Evolutionary conservation across 225 moss, liverwort and hornwort genomes (phyloP), one percentile per base, ranked within the genome.

Genomic region (Antitrichia curtipendula): DNA sequence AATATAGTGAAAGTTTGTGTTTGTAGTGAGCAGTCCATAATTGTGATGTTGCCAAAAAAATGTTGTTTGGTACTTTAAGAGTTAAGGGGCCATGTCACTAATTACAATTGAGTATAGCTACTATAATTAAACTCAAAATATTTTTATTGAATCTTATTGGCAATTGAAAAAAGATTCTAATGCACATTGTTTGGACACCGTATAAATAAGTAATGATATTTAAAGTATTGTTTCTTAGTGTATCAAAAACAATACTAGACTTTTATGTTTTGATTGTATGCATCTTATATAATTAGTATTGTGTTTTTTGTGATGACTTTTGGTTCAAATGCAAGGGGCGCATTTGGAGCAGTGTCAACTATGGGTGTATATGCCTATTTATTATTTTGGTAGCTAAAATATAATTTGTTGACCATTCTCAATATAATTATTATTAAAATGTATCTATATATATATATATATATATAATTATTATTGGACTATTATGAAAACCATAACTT

Each of bases 101-200:
- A n/a, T n/a, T n/a, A 20, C 2, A 49, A 71, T 2, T 28, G 6
- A 71, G 3, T 2, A 43, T 71, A 9, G 9, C 12, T 75, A 5
- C 1, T 50, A 20, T 19, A 8, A 75, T 32, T 50, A 21, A 32
- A 21, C 0, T 7, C 20, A 50, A 49, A 32, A 50, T 21, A 13
- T 16, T 18, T 32, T 49, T 32, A 49, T 32, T 49, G 21, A 20
- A 74, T 32, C 49, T 20, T 21, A 32, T 12, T 74, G 8, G 12
- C 12, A 50, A 7, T 3, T 32, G 3, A 50, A 74, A 50, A 5
- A 50, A 4, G 20, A 50, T 20, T 74, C 2, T 3, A 32, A 0
- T 0, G 0, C 1, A 20, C 20, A 20, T 36, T 36, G 1, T 12
- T 76, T 76, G 2, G 5, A 6, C 9, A 1, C 0, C 0, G 0